These are phyloP conservation scores for Chaetomiaceae sp. DNA, from an alignment of 2,329 filamentous ascomycete genomes.

Conservation along the genomic window DNA sequence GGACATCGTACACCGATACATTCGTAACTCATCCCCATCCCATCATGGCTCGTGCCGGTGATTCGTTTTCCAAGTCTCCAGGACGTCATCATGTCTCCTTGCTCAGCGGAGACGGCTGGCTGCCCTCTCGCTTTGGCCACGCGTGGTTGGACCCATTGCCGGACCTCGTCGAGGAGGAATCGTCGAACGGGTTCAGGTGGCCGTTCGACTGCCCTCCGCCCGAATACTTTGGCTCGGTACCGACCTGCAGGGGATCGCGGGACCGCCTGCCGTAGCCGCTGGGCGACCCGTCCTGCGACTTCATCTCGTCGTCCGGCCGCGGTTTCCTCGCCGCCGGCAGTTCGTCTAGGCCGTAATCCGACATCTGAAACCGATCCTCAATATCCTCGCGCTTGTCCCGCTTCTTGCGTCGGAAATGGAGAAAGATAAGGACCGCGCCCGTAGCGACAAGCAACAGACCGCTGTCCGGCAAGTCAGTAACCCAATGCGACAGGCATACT, in stretches of 20 bases:
- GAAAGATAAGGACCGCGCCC: conserved; percentile 15
- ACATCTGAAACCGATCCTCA: conserved; percentile 23
- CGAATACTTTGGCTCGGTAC: conserved; percentile 12
- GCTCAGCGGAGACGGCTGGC: too few relatives aligned
- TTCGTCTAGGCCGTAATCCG: conserved; percentile 26
- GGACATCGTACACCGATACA: conserved; percentile 12
- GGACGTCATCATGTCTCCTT: too few relatives aligned
- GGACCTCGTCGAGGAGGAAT: conserved; percentile 3
- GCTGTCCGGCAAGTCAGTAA: conserved; percentile 10
- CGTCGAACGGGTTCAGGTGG: conserved; percentile 20
- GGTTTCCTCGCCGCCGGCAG: conserved; percentile 4
- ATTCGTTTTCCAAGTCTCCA: too few relatives aligned
- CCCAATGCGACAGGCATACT: background rate
- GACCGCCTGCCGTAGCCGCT: conserved; percentile 13
- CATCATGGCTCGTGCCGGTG: background rate
- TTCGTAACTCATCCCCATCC: conserved; percentile 7
- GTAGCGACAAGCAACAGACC: conserved; percentile 18
- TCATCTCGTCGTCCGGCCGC: conserved; percentile 9
- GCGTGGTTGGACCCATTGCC: conserved; percentile 1
- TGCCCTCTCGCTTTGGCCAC: conserved; percentile 17
- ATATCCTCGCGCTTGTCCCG: conserved; percentile 23
- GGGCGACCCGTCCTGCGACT: conserved; percentile 12
- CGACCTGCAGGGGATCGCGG: conserved; percentile 15
- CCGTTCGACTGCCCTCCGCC: conserved; percentile 1
- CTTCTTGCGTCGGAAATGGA: conserved; percentile 22